A percentile compares a stretch with the other conserved stretches of the same genome.
These are phyloP conservation scores for Pogostemon cablin DNA, from an alignment of 257 asterid species.

Conservation along the genomic window DNA sequence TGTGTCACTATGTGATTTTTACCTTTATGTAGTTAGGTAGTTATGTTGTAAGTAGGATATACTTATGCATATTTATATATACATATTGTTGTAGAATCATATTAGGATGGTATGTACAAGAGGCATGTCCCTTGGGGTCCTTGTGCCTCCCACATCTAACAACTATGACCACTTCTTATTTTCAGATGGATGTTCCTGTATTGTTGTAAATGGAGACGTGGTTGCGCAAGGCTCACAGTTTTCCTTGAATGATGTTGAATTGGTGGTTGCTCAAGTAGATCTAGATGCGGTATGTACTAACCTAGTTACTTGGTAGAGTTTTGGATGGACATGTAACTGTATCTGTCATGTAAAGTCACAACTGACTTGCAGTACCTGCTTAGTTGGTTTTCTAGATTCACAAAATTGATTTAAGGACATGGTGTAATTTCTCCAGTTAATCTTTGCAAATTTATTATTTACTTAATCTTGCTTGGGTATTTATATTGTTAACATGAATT, in stretches of 20 bases:
- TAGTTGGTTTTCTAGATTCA: constrained; percentile 11
- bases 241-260: constrained; percentile 88
- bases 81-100: too few species aligned
- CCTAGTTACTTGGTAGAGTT: constrained; percentile 22
- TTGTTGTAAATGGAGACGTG: constrained; percentile 91
- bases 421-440: constrained; percentile 10
- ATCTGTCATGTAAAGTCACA: constrained; percentile 12
- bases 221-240: constrained; percentile 96
- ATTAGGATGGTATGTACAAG: too few species aligned
- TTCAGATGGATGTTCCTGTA: constrained; percentile 95
- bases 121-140: too few species aligned
- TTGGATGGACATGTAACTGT: not conserved
- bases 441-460: not conserved
- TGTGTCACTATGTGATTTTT: too few species aligned
- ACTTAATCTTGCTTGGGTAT: constrained; percentile 6
- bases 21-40: too few species aligned
- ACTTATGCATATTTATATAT: too few species aligned
- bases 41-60: too few species aligned
- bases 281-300: constrained; percentile 82
- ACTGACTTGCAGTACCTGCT: not conserved
- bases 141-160: too few species aligned
- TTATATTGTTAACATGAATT: not conserved
- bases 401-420: constrained; percentile 23
- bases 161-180: not conserved
- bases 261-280: constrained; percentile 93